phyloP scores from a whole-genome alignment of 1,139 yeast genomes.

The Lodderomyces metapsilosis region DNA sequence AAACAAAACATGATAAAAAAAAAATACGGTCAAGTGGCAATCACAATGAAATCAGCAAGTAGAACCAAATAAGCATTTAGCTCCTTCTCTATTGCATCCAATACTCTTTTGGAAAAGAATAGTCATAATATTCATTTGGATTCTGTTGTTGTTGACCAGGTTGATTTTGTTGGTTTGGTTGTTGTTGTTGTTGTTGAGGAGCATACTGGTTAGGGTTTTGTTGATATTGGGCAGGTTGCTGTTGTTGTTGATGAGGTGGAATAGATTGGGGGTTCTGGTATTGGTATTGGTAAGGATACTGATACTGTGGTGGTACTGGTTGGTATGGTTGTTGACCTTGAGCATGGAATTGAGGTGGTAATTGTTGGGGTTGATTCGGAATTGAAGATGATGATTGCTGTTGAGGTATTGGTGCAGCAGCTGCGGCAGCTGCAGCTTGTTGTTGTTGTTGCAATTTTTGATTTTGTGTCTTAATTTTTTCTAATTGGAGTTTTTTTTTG shows the following conservation, averaged over 20 bases:
- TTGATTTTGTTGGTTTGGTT: background rate
- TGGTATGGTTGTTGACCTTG: slow-evolving; percentile 4
- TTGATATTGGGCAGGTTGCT: slow-evolving; percentile 2
- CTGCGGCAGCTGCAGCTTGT: no score
- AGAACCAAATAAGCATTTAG: background rate
- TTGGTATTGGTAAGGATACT: slow-evolving; percentile 4
- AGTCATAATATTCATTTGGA: slow-evolving; percentile 4
- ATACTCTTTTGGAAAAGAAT: slow-evolving; percentile 3
- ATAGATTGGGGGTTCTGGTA: slow-evolving; percentile 1
- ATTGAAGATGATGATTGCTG: slow-evolving; percentile 1
- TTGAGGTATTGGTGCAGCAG: slow-evolving; percentile 4
- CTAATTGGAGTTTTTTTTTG: slow-evolving; percentile 39
- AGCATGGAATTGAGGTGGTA: slow-evolving; percentile 3
- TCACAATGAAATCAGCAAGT: background rate
- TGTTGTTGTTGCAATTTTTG: slow-evolving; percentile 5
- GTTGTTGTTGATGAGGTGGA: slow-evolving; percentile 1
- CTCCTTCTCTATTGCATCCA: slow-evolving; percentile 3
- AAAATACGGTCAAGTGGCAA: no score
- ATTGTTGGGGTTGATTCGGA: slow-evolving; percentile 2
- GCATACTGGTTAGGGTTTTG: slow-evolving; percentile 6
- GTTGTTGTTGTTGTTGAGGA: slow-evolving; percentile 1
- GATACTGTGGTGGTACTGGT: background rate
- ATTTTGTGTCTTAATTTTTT: slow-evolving; percentile 7
- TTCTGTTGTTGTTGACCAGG: slow-evolving; percentile 1
- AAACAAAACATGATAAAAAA: no score